These are phyloP conservation scores for Colletotrichum orbiculare DNA, from an alignment of 2,329 filamentous ascomycete species.

Conservation along the genomic window DNA sequence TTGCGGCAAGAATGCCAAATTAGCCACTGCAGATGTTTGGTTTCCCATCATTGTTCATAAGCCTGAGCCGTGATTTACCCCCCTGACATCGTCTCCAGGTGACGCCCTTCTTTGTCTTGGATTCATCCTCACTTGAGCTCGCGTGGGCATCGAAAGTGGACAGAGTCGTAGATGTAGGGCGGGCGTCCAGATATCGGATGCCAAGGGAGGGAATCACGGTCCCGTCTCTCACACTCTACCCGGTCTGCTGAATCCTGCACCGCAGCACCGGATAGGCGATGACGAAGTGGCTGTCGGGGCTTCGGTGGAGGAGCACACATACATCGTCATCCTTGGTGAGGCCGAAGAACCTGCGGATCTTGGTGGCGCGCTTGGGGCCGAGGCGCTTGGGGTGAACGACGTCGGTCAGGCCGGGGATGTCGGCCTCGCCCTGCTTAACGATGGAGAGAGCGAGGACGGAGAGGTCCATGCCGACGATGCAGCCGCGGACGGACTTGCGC, in stretches of 20 bases:
- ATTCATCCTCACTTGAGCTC: slow-evolving; percentile 24
- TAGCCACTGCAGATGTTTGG: slow-evolving; percentile 44
- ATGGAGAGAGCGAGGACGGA: slow-evolving; percentile 93
- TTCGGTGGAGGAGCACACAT: slow-evolving; percentile 64
- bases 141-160: slow-evolving; percentile 37
- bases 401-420: slow-evolving; percentile 97
- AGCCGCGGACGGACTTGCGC: slow-evolving; percentile 98
- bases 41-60: slow-evolving; percentile 22
- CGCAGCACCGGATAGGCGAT: slow-evolving; percentile 75
- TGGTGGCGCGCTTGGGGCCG: slow-evolving; percentile 99
- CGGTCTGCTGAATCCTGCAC: slow-evolving; percentile 55
- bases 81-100: slow-evolving; percentile 1
- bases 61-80: slow-evolving; percentile 22
- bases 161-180: background rate
- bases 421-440: slow-evolving; percentile 96
- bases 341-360: slow-evolving; percentile 99
- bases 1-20: slow-evolving; percentile 43
- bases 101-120: background rate
- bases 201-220: slow-evolving; percentile 34
- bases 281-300: slow-evolving; percentile 64
- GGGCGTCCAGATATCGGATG: slow-evolving; percentile 18
- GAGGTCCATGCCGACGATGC: slow-evolving; percentile 97
- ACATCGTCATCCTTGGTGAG: slow-evolving; percentile 99
- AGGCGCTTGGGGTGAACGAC: slow-evolving; percentile 98
- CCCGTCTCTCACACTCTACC: slow-evolving; percentile 69